Evolutionary conservation across 352 stramenopile genomes (phyloP), one percentile per base, ranked within the genome.

Genomic region (Globisporangium splendens): DNA sequence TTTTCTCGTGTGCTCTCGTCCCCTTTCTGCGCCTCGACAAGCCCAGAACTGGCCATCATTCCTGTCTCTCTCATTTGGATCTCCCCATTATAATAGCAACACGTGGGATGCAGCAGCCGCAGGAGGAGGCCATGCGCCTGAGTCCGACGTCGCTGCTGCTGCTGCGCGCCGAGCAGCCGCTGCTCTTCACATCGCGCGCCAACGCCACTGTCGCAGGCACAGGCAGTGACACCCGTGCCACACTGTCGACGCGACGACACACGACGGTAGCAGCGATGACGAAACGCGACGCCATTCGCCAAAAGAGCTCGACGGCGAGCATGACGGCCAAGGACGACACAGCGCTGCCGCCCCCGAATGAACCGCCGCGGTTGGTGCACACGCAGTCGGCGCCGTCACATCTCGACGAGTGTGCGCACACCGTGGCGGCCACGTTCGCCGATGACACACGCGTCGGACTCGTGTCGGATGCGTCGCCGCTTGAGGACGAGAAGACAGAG

Each of bases 331-430:
- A 10, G 10, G 38, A 43, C 38, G 38, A 17, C 11, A 17, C 38
- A 17, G 38, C 38, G 38, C 38, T 43, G 14, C 38, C 38, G 14
- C 38, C 38, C 1, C 38, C 38, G 11, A 17, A 43, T 3, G 38
- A 13, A 17, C 38, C 38, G 38, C 38, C 38, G 50, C 50, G 50
- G 15, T 14, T 62, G 8, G 11, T 46, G 15, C 47, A 54, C 50
- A 59, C 58, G 44, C 58, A 46, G 50, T 64, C 58, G 58, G 57
- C 58, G 8, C 50, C 58, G 17, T 54, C 46, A 35, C 46, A 55
- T 18, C 33, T 49, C 44, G 39, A 50, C 20, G 28, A 2, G 18
- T 5, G 43, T 53, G 42, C 20, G 8, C 18, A 54, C 22, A 41
- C 28, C 47, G 13, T 15, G 54, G 38, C 38, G 20, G 44, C 38